A percentile compares a stretch with the other conserved stretches of the same genome.
phyloP scores from a whole-genome alignment of 176 grass and related monocot genomes.

The Miscanthus lutarioriparius region DNA sequence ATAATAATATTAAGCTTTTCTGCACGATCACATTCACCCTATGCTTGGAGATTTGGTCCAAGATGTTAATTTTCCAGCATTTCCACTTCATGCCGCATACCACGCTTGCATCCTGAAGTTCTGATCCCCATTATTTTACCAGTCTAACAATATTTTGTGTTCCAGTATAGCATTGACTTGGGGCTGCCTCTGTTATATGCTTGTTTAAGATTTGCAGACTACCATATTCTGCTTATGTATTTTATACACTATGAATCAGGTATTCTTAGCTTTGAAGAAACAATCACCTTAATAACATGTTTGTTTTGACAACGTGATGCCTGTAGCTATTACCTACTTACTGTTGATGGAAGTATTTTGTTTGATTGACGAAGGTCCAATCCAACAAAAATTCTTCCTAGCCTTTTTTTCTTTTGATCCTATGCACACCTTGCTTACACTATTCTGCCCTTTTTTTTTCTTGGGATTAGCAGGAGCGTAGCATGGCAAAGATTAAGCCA shows the following conservation, averaged over 20 bases:
- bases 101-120: background rate
- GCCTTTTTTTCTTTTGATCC: background rate
- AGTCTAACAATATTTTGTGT: background rate
- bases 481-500: constrained; percentile 79
- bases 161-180: background rate
- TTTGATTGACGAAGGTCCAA: background rate
- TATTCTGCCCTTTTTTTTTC: background rate
- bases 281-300: background rate
- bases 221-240: background rate
- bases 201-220: background rate
- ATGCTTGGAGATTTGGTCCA: background rate
- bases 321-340: background rate
- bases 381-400: background rate
- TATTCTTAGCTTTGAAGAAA: background rate
- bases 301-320: background rate
- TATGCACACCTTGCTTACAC: background rate
- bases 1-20: background rate
- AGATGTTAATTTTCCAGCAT: background rate
- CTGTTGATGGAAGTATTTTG: background rate
- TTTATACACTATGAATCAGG: background rate
- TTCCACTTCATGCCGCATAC: background rate
- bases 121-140: background rate
- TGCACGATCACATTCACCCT: background rate
- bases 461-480: constrained; percentile 25
- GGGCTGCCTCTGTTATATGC: background rate